Conservation (phyloP, 108 stramenopile genomes). For the Nannochloropsis salina region DNA sequence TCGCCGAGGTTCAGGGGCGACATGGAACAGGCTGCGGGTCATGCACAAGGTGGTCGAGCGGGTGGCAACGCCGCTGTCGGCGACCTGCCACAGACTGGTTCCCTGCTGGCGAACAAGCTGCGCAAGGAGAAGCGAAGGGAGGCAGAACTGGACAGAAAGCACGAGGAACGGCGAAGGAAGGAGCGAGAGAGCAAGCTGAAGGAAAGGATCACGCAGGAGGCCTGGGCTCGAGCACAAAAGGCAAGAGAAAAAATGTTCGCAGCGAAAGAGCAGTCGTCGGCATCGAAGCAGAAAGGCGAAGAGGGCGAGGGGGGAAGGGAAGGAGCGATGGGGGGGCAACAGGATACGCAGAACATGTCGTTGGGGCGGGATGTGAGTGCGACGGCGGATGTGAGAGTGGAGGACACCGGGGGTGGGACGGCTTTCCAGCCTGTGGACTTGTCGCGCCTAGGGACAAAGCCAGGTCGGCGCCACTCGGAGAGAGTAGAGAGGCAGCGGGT, state of each 20-base stretch:
- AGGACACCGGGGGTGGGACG: too few species aligned
- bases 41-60: neutral
- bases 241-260: neutral
- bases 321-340: neutral
- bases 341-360: neutral
- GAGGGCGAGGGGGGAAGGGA: neutral
- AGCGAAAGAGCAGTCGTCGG: neutral
- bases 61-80: neutral
- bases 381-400: too few species aligned
- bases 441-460: too few species aligned
- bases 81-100: neutral
- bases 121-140: neutral
- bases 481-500: too few species aligned
- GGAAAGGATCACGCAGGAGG: constrained; percentile 9
- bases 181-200: constrained; percentile 11
- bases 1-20: neutral
- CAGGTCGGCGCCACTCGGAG: too few species aligned
- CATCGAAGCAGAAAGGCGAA: neutral
- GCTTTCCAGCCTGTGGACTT: too few species aligned
- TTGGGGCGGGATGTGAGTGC: too few species aligned
- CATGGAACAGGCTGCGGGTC: neutral
- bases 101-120: neutral
- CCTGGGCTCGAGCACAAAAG: neutral
- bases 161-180: neutral
- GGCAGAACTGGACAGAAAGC: neutral